Conservation (phyloP, 306 rosid species). For the Pterocarpus santalinus region DNA sequence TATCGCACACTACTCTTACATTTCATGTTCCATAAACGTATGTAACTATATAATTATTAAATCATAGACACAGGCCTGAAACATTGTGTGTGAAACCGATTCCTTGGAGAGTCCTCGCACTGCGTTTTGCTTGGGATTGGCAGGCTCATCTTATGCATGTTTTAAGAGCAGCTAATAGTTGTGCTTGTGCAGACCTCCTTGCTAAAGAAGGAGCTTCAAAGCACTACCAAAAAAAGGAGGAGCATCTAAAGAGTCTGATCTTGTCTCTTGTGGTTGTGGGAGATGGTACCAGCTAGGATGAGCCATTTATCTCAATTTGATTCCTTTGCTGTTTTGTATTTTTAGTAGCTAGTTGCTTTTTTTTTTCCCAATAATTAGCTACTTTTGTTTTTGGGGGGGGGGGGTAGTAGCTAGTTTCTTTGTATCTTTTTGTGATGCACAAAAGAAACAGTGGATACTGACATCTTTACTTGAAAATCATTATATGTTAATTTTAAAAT, state of each 20-base stretch:
- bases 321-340: not conserved
- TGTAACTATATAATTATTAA: not conserved
- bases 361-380: not conserved
- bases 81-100: no score
- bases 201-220: not conserved
- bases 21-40: not conserved
- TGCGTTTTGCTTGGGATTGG: no score
- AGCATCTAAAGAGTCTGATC: not conserved
- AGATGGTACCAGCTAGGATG: not conserved
- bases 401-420: no score
- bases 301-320: not conserved
- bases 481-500: no score
- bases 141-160: not conserved
- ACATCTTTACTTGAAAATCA: not conserved
- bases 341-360: not conserved
- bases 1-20: not conserved
- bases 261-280: not conserved
- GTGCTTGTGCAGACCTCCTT: not conserved
- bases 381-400: no score
- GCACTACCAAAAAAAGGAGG: not conserved
- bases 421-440: not conserved
- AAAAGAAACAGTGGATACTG: not conserved
- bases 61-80: not conserved
- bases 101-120: no score
- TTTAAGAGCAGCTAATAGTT: no score